phyloP scores from a whole-genome alignment of 1,284 basidiomycete species.

The Veloporphyrellus conicus region DNA sequence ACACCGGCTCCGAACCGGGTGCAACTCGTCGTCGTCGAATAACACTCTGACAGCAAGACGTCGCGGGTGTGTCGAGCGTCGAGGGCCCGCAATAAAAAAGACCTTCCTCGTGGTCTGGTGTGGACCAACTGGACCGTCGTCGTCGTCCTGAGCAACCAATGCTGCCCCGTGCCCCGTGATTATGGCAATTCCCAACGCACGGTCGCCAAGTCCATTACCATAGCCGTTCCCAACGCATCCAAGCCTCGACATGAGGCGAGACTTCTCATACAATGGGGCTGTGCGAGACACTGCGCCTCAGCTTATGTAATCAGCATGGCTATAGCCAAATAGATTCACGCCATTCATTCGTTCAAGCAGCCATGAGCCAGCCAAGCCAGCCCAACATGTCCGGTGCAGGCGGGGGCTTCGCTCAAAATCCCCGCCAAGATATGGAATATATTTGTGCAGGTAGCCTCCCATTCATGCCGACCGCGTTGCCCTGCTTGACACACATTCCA shows the following conservation, averaged over 20 bases:
- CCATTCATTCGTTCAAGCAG: conserved; percentile 1
- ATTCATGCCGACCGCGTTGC: neutral
- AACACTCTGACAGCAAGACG: neutral
- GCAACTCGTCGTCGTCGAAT: conserved; percentile 1
- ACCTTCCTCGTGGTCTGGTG: too few relatives aligned
- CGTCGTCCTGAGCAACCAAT: neutral
- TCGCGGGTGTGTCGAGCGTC: too few relatives aligned
- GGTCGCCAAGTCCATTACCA: too few relatives aligned
- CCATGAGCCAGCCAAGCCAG: conserved; percentile 32
- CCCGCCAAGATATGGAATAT: conserved; percentile 77
- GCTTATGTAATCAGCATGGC: too few relatives aligned
- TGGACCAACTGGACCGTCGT: neutral
- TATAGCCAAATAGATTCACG: too few relatives aligned
- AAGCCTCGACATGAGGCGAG: neutral
- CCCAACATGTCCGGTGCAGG: conserved; percentile 17
- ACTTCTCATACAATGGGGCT: neutral
- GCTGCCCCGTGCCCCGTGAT: too few relatives aligned
- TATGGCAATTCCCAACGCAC: too few relatives aligned
- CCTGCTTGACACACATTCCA: conserved; percentile 12
- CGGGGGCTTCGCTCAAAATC: conserved; percentile 35
- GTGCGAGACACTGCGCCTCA: neutral
- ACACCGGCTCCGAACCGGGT: conserved; percentile 21
- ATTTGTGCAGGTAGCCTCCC: conserved; percentile 77
- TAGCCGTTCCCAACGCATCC: neutral
- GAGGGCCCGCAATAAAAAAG: too few relatives aligned